phyloP scores from a whole-genome alignment of 345 rosid genomes.

The Melaleuca alternifolia region DNA sequence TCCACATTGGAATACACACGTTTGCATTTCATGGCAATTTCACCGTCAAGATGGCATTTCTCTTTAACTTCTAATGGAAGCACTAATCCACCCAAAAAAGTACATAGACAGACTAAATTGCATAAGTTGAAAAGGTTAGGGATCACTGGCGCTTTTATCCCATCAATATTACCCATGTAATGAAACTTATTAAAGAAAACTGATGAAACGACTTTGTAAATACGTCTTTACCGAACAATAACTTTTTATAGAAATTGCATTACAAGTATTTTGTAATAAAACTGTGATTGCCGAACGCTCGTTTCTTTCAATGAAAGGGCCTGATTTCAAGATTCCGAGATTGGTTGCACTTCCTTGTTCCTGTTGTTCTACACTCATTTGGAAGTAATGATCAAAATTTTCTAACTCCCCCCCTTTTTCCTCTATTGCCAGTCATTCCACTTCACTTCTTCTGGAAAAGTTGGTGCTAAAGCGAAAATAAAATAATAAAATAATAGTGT shows the following conservation, averaged over 20 bases:
- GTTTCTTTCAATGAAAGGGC: not conserved
- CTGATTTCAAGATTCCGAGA: not conserved
- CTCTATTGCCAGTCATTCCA: not conserved
- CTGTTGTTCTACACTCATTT: not conserved
- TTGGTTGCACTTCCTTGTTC: not conserved
- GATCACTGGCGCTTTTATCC: not conserved
- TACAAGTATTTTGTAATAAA: not conserved
- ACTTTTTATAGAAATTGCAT: not conserved
- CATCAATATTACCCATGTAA: not conserved
- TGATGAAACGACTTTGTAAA: not conserved
- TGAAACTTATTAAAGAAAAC: not conserved
- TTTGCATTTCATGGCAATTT: no score
- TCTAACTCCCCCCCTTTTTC: not conserved
- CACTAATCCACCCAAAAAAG: no score
- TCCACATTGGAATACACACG: no score
- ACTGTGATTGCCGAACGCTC: not conserved
- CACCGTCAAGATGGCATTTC: no score
- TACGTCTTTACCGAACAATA: not conserved
- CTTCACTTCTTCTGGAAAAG: not conserved
- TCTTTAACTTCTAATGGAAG: no score
- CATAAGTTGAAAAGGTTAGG: no score
- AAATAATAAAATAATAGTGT: not conserved
- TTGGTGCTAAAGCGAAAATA: not conserved
- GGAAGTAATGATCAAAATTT: not conserved
- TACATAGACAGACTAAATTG: no score